phyloP scores from a whole-genome alignment of 352 stramenopile genomes.

The Pythium rishiriense region DNA sequence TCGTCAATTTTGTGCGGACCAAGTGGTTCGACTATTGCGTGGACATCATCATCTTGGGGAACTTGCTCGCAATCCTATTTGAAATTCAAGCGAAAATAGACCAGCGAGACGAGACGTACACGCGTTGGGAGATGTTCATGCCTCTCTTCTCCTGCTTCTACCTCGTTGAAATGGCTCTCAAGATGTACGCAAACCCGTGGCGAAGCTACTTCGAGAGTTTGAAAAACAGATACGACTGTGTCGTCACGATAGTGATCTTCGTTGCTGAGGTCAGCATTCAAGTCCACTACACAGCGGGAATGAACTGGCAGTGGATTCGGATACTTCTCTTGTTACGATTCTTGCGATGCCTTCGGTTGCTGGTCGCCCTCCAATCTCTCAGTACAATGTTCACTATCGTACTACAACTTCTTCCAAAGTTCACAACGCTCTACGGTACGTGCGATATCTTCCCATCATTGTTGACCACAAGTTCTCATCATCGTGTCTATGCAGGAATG shows the following conservation, averaged over 20 bases:
- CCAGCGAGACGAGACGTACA: conserved; percentile 23
- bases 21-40: conserved; percentile 41
- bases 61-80: conserved; percentile 46
- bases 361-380: conserved; percentile 47
- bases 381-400: conserved; percentile 60
- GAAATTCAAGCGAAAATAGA: conserved; percentile 56
- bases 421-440: conserved; percentile 57
- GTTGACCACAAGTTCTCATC: conserved; percentile 11
- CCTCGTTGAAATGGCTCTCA: conserved; percentile 81
- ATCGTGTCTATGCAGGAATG: conserved; percentile 31
- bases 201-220: conserved; percentile 56
- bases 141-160: conserved; percentile 70
- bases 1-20: conserved; percentile 29
- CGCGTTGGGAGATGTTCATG: conserved; percentile 56
- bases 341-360: conserved; percentile 49
- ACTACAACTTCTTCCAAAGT: conserved; percentile 45
- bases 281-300: conserved; percentile 39
- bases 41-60: conserved; percentile 44
- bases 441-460: not conserved
- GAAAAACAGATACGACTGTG: conserved; percentile 84
- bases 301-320: conserved; percentile 52
- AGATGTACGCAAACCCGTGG: conserved; percentile 61
- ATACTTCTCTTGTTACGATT: conserved; percentile 63
- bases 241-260: conserved; percentile 69
- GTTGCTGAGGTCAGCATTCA: conserved; percentile 57